Evolutionary conservation across 2,329 filamentous ascomycete species (phyloP), one percentile per base, ranked within the genome.

Genomic region (Leptoxyphium fumago): DNA sequence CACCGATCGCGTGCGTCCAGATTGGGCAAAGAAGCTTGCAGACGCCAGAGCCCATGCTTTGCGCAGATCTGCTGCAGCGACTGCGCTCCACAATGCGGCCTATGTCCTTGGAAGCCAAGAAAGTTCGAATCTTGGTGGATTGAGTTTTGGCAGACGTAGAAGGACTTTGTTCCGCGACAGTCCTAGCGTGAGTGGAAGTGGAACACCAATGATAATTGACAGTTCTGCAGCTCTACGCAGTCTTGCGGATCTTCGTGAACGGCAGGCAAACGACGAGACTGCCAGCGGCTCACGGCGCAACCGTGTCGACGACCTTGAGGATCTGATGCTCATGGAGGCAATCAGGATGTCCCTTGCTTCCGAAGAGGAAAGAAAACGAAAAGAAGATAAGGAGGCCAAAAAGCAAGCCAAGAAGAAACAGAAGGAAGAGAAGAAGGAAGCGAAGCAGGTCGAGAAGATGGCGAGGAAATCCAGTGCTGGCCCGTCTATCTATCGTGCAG

Each of bases 291-390:
- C 73, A 30, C 66, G 79, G 47, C 67, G 77, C 48, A 74, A 64
- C 45, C 73, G 85, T 28, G 77, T 93, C 58, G 85, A 93, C 17
- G 88, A 96, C 53, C 72, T 96, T 0, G 91, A 98, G 60, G 89
- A 94, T 41, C 84, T 98, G 70, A 98, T 98, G 91, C 87, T 96
- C 71, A 86, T 91, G 72, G 91, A 98, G 61, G 91, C 91, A 0
- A 93, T 98, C 40, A 74, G 91, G 34, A 64, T 94, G 28, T 94
- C 87, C 40, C 69, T 98, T n/a, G 87, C 83, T 0, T 81, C 85
- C 1, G 91, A 98, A 60, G 89, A 96, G 56, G 89, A 96, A 38
- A 76, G 89, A n/a, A 83, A 86, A 52, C 81, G 76, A 40, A 91
- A 85, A 56, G 80, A 83, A 41, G 84, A 91, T 42, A 89, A 88